Conservation (phyloP, 2,329 filamentous ascomycete species). For the Diaporthe citrichinensis region DNA sequence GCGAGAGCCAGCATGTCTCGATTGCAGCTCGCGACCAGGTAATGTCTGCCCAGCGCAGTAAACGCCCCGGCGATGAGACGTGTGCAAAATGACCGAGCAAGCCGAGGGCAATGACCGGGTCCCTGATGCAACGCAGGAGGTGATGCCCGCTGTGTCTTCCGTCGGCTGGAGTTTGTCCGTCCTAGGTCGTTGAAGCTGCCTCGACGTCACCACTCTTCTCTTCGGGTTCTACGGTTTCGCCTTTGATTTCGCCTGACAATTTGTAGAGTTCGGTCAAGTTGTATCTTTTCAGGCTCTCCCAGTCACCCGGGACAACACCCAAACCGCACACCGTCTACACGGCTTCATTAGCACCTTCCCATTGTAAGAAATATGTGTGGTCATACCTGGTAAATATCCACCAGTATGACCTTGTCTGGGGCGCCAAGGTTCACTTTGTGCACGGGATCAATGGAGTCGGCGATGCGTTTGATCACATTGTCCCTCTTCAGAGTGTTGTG, state of each 20-base stretch:
- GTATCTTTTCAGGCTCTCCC: slow-evolving; percentile 81
- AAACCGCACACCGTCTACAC: slow-evolving; percentile 80
- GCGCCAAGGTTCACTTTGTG: slow-evolving; percentile 84
- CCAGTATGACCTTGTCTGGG: slow-evolving; percentile 84
- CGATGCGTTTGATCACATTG: slow-evolving; percentile 79
- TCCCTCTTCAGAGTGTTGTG: slow-evolving; percentile 78
- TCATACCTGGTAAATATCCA: slow-evolving; percentile 83
- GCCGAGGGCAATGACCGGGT: not conserved
- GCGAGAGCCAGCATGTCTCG: not conserved
- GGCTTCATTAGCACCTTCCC: not conserved
- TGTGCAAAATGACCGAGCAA: too few species aligned
- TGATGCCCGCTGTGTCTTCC: not conserved
- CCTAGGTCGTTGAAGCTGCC: not conserved
- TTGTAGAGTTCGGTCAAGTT: slow-evolving; percentile 83
- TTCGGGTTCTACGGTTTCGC: slow-evolving; percentile 9
- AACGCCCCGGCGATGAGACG: not conserved
- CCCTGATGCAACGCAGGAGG: not conserved
- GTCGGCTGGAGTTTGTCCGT: not conserved
- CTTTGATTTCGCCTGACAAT: slow-evolving; percentile 45
- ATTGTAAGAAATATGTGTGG: not conserved
- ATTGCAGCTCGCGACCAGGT: not conserved
- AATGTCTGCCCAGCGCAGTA: not conserved
- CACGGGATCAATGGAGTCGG: slow-evolving; percentile 72
- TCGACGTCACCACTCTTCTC: slow-evolving; percentile 17
- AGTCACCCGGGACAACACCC: slow-evolving; percentile 82